phyloP scores from a whole-genome alignment of 441 rosid genomes.

The Pelargonium australe region DNA sequence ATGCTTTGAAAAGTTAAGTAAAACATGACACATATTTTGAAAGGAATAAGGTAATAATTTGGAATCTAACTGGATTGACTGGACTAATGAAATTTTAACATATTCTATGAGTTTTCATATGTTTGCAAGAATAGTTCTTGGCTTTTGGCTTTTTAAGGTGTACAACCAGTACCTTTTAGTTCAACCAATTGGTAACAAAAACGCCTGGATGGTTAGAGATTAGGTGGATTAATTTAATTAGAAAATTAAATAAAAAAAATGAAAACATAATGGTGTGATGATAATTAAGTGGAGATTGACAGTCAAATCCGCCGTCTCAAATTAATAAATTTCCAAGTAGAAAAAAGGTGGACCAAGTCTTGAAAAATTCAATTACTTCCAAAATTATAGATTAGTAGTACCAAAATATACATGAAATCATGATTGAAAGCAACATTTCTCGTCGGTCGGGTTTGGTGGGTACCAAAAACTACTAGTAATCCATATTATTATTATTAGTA shows the following conservation, averaged over 20 bases:
- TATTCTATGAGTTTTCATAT: too few relatives aligned
- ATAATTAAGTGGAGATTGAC: background rate
- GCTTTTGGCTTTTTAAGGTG: too few relatives aligned
- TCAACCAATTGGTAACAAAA: background rate
- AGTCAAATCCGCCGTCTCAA: slow-evolving; percentile 49
- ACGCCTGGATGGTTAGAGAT: background rate
- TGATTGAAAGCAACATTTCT: background rate
- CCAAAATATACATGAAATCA: background rate
- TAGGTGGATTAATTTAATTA: background rate
- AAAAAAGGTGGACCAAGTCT: background rate
- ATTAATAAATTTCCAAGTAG: background rate
- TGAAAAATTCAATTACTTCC: background rate
- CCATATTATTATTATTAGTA: background rate
- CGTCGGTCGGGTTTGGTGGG: slow-evolving; percentile 15
- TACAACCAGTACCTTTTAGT: background rate
- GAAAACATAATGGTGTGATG: background rate
- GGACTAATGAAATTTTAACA: too few relatives aligned
- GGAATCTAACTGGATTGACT: too few relatives aligned
- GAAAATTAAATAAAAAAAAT: background rate
- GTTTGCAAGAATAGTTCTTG: too few relatives aligned
- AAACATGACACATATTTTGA: too few relatives aligned
- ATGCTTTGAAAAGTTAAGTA: too few relatives aligned
- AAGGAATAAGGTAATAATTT: too few relatives aligned
- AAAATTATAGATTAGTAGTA: background rate
- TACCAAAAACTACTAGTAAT: background rate